Base-by-base conservation (phyloP, 202 grass and related monocot species). In the Digitaria exilis region DNA sequence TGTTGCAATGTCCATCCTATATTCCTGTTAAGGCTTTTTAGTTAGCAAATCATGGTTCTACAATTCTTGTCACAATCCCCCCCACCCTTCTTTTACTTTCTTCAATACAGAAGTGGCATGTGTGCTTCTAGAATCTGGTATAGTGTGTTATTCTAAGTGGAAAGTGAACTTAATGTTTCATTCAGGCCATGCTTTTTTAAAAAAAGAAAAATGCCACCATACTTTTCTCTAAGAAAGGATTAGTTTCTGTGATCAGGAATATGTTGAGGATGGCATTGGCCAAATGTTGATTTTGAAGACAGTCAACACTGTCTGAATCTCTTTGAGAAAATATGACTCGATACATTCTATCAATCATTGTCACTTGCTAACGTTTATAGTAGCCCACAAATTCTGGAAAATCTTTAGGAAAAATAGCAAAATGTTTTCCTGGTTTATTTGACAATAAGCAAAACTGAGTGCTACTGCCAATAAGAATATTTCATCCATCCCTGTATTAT, bases 281-380 rank as follows among this genome's bases (percentile, higher is more conserved):
- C 90, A 64, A 98, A 98, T 75, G 95, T 98, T 78, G 90, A 98
- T 42, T 98, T 98, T 83, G 95, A 95, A 76, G 95, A 98, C 75
- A 98, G 95, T 56, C 82, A 95, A 83, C 89, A 92, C 46, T 95
- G 96, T 82, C 85, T 98, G 72, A 91, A 91, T 86, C 84, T 98
- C 44, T 98, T 98, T 45, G 96, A 98, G 76, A 98, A 95, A 88
- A 89, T 94, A 91, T 62, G 87, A 50, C 12, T 25, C 75, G 48
- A 21, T 78, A 30, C 34, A 76, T 62, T 50, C 2, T 90, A 42
- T 69, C 26, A 57, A 24, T 55, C 26, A 14, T 54, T 71, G 16
- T 51, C 34, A 76, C 65, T 43, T 51, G 58, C 18, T 62, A 68
- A 85, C 1, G 62, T 46, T 31, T 74, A 57, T 71, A 57, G 59